Evolutionary conservation across 2,329 filamentous ascomycete genomes (phyloP), one percentile per base, ranked within the genome.

Genomic region (Paraphoma sp.): DNA sequence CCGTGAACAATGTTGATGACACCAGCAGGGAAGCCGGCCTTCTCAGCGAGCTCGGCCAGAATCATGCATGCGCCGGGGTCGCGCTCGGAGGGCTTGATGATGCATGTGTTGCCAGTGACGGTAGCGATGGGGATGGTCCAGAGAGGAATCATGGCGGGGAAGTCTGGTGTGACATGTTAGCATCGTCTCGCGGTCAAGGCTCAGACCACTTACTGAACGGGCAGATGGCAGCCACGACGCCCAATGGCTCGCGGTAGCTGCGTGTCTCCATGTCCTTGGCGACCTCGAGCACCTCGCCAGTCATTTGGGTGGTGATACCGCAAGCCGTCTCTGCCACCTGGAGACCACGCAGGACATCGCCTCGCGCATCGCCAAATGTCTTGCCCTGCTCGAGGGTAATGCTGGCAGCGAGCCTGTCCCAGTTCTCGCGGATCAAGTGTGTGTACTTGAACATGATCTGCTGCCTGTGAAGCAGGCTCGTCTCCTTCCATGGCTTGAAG

Each of bases 81-180:
- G 56, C 91, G 87, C 81, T 96, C 91, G 1, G 91, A 94, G 9
- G 91, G 91, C 84, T 96, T 96, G 67, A 96, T 82, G 65, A 96
- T 86, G 56, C 93, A 82, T 12, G 90, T 93, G 82, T 96, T 96
- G 50, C 91, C 91, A 16, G 90, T 92, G 29, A 93, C 86, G 43
- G 91, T 91, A 45, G 91, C 91, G 67, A 95, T 90, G 40, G 91
- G 92, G 60, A 96, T 93, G 59, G 86, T 92, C 91, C 91, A 96
- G n/a, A 96, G 84, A 3, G 91, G 92, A 76, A 96, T 95, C 91
- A 96, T 96, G 68, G 91, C 91, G 43, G 91, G 91, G 80, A 95
- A 95, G 82, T 95, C 89, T 91, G 58, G 50, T 12, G 45, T 53
- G 30, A 33, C 30, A 50, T 54, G 67, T 75, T 65, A 76, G 72